Evolutionary conservation across 2,329 filamentous ascomycete species (phyloP).

Genomic region (Alternaria solani): DNA sequence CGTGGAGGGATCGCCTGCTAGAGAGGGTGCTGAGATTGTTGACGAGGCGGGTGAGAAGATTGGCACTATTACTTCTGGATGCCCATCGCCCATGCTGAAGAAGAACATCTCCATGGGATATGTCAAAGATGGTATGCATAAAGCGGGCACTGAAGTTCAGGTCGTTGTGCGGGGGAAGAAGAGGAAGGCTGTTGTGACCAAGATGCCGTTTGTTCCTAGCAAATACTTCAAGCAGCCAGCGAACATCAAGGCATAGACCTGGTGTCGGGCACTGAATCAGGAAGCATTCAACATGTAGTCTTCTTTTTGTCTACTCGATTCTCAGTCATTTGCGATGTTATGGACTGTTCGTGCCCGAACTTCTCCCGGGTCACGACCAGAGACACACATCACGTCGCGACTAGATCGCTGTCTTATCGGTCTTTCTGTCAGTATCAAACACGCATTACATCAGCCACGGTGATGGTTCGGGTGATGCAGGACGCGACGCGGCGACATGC

Average conservation of each 20-base stretch:
- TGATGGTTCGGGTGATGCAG: neutral
- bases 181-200: slow-evolving; percentile 77
- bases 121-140: slow-evolving; percentile 80
- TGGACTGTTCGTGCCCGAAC: neutral
- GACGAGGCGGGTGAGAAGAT: slow-evolving; percentile 70
- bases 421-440: neutral
- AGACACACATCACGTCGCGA: neutral
- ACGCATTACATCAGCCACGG: neutral
- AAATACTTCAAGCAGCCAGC: slow-evolving; percentile 70
- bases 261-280: neutral
- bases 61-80: slow-evolving; percentile 86
- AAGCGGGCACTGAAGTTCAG: slow-evolving; percentile 81
- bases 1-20: slow-evolving; percentile 84
- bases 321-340: too few relatives aligned
- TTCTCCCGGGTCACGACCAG: neutral
- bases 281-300: neutral
- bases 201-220: slow-evolving; percentile 87
- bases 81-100: slow-evolving; percentile 83
- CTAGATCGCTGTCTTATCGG: neutral
- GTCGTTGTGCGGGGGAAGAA: slow-evolving; percentile 80
- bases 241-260: slow-evolving; percentile 33
- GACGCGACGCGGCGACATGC: neutral
- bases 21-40: slow-evolving; percentile 85
- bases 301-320: too few relatives aligned
- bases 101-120: slow-evolving; percentile 98